Evolutionary conservation across 176 grass and related monocot species (phyloP).

Genomic region (Cenchrus purpureus): DNA sequence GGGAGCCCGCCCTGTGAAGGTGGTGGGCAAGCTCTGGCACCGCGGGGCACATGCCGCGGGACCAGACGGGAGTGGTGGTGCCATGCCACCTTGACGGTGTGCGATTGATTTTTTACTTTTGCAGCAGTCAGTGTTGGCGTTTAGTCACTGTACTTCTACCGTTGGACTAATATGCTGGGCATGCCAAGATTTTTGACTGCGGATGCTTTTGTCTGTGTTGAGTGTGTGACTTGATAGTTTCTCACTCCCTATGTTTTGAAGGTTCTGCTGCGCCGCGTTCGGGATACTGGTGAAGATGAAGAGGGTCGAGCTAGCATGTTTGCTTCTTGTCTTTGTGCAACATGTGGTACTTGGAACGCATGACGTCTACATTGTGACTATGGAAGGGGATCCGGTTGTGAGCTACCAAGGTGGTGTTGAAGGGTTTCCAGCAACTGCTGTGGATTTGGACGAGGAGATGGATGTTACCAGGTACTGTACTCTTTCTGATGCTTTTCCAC

Average conservation of each 20-base stretch:
- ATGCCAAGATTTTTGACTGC: neutral
- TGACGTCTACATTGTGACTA: constrained; percentile 91
- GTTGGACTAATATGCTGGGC: neutral
- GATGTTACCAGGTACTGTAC: constrained; percentile 71
- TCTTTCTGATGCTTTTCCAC: neutral
- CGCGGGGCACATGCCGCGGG: neutral
- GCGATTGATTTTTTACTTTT: neutral
- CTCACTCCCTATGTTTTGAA: constrained; percentile 3
- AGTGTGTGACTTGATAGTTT: constrained; percentile 16
- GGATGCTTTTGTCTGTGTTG: neutral
- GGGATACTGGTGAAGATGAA: constrained; percentile 51
- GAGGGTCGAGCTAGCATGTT: constrained; percentile 40
- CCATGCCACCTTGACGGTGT: neutral
- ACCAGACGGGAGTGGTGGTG: neutral
- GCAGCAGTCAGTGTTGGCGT: neutral
- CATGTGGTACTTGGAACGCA: constrained; percentile 60
- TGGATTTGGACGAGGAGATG: constrained; percentile 74
- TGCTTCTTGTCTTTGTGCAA: constrained; percentile 58
- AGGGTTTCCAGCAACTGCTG: constrained; percentile 71
- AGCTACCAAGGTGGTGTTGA: constrained; percentile 75
- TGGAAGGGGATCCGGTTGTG: constrained; percentile 89
- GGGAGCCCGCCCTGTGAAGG: constrained; percentile 23
- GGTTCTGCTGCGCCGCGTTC: neutral
- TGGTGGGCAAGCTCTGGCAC: constrained; percentile 31
- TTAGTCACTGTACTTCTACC: constrained; percentile 9